Evolutionary conservation across 2,329 filamentous ascomycete genomes (phyloP).

Genomic region (Clonostachys rosea): DNA sequence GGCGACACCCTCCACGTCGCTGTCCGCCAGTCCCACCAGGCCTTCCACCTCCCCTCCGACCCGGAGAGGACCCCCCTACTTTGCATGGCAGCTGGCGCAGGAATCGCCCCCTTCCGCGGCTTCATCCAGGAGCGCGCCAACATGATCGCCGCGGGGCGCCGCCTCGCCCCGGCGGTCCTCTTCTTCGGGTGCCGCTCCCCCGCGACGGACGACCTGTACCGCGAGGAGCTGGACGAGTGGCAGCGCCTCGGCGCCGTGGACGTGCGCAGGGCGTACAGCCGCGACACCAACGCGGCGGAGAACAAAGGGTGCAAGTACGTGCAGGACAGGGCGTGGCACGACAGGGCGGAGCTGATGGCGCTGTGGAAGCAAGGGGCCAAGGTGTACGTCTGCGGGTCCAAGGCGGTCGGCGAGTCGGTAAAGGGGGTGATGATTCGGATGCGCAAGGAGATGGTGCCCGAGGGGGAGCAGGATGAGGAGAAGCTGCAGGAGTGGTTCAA

Average conservation of each 20-base stretch:
- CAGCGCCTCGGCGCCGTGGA: slow-evolving; percentile 40
- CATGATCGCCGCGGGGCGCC: slow-evolving; percentile 30
- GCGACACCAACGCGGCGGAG: slow-evolving; percentile 13
- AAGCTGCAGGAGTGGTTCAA: slow-evolving; percentile 31
- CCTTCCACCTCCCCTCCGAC: slow-evolving; percentile 38
- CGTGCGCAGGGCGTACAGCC: slow-evolving; percentile 49
- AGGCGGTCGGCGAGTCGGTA: slow-evolving; percentile 33
- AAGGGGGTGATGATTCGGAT: slow-evolving; percentile 18
- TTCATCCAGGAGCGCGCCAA: slow-evolving; percentile 14
- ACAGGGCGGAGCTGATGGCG: slow-evolving; percentile 17
- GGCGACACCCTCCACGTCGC: slow-evolving; percentile 39
- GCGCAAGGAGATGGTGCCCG: slow-evolving; percentile 7
- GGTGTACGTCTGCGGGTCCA: slow-evolving; percentile 58
- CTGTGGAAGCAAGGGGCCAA: slow-evolving; percentile 34
- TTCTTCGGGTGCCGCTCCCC: slow-evolving; percentile 41
- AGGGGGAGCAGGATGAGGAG: slow-evolving; percentile 20
- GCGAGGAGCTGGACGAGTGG: slow-evolving; percentile 37
- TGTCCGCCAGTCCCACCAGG: slow-evolving; percentile 21
- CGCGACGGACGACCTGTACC: slow-evolving; percentile 38
- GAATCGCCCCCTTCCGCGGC: slow-evolving; percentile 16
- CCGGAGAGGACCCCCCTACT: slow-evolving; percentile 24
- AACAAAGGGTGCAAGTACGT: slow-evolving; percentile 35
- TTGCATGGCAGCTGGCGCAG: slow-evolving; percentile 22
- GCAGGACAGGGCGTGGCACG: slow-evolving; percentile 23
- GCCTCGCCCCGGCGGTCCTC: slow-evolving; percentile 47